Evolutionary conservation across 192 early-diverging fungal species (phyloP).

Genomic region (Rhizophagus clarus): DNA sequence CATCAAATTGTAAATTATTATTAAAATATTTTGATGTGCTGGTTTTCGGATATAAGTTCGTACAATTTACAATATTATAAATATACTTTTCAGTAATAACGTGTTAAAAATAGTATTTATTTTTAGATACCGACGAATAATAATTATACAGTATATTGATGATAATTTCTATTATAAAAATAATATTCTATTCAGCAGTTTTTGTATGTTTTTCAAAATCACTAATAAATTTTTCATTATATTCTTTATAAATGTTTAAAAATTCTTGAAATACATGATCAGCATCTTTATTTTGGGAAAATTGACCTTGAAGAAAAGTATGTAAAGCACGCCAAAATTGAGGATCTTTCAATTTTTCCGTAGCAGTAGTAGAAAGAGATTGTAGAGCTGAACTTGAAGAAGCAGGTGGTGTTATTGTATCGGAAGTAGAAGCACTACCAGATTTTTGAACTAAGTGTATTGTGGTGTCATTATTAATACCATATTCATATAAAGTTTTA

Average conservation of each 20-base stretch:
- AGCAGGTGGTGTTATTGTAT: not conserved
- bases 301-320: not conserved
- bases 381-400: not conserved
- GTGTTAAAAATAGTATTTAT: too few relatives aligned
- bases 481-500: constrained; percentile 55
- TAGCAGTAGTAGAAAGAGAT: not conserved
- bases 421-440: constrained; percentile 20
- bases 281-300: constrained; percentile 1
- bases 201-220: constrained; percentile 2
- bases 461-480: constrained; percentile 42
- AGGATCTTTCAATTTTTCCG: constrained; percentile 17
- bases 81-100: too few relatives aligned
- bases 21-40: not conserved
- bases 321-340: not conserved
- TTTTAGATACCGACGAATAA: too few relatives aligned
- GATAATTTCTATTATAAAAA: too few relatives aligned
- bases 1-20: not conserved
- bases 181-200: not conserved
- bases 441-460: constrained; percentile 56
- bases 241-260: not conserved
- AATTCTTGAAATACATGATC: constrained; percentile 18
- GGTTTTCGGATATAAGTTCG: too few relatives aligned
- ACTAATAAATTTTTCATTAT: not conserved
- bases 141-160: too few relatives aligned
- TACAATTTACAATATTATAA: too few relatives aligned